These are phyloP conservation scores for Cyclotella distinguenda DNA, from an alignment of 108 stramenopile species.

Conservation along the genomic window DNA sequence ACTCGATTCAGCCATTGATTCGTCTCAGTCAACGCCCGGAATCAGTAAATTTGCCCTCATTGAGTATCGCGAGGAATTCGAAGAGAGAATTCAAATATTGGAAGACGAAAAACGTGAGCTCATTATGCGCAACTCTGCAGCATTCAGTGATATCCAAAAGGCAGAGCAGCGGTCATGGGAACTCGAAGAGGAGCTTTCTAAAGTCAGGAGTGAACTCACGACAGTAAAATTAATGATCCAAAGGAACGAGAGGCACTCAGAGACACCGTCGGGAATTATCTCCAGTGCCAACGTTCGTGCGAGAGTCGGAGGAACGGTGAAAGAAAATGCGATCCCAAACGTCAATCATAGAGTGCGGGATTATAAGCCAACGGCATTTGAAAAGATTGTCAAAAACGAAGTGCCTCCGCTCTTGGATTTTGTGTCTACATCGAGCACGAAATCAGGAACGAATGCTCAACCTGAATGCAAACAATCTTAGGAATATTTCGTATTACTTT, in stretches of 20 bases:
- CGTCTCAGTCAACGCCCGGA: slow-evolving; percentile 8
- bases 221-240: slow-evolving; percentile 65
- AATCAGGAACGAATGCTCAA: not conserved
- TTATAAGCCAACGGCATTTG: slow-evolving; percentile 18
- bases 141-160: slow-evolving; percentile 68
- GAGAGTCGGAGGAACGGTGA: not conserved
- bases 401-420: slow-evolving; percentile 31
- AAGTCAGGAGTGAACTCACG: slow-evolving; percentile 63
- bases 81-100: slow-evolving; percentile 65
- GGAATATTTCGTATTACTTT: too few species aligned
- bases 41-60: slow-evolving; percentile 53
- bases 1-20: not conserved
- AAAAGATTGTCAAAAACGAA: slow-evolving; percentile 11
- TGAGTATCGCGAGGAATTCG: slow-evolving; percentile 70
- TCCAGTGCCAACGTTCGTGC: slow-evolving; percentile 22
- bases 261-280: slow-evolving; percentile 20
- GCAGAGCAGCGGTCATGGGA: slow-evolving; percentile 76
- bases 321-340: slow-evolving; percentile 41
- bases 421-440: slow-evolving; percentile 10
- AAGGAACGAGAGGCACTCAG: slow-evolving; percentile 40
- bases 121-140: slow-evolving; percentile 79
- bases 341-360: slow-evolving; percentile 13
- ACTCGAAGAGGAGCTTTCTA: slow-evolving; percentile 65
- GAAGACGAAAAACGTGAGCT: slow-evolving; percentile 82
- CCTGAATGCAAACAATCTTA: slow-evolving; percentile 46